phyloP scores from a whole-genome alignment of 495 filamentous ascomycete species.

The Neurospora sp. region DNA sequence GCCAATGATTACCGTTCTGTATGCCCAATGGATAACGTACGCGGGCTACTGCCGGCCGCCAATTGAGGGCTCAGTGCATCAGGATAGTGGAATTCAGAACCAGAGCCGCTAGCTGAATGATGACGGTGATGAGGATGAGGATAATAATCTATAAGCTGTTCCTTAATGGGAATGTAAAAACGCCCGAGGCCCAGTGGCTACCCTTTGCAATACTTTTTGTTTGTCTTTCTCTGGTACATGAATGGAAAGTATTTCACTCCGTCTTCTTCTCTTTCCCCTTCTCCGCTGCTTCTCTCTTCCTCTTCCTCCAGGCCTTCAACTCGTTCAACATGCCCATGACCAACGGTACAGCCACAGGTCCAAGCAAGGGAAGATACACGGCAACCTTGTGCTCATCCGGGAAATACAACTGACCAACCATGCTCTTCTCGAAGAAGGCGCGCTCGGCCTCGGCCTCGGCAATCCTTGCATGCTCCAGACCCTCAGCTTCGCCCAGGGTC shows the following conservation, averaged over 20 bases:
- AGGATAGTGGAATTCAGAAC: neutral
- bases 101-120: neutral
- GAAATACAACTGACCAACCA: constrained; percentile 97
- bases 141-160: neutral
- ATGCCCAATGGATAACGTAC: neutral
- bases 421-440: constrained; percentile 97
- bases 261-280: constrained; percentile 20
- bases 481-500: constrained; percentile 49
- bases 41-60: neutral
- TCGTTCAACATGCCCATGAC: constrained; percentile 77
- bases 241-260: constrained; percentile 1
- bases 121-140: neutral
- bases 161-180: neutral
- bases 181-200: neutral
- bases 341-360: constrained; percentile 85
- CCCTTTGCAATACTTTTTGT: neutral
- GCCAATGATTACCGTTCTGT: neutral
- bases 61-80: neutral
- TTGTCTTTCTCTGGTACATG: neutral
- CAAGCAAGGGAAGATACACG: constrained; percentile 84
- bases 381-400: constrained; percentile 99
- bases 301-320: constrained; percentile 45
- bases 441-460: constrained; percentile 85
- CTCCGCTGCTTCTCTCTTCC: constrained; percentile 26
- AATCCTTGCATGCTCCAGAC: constrained; percentile 65